Base-by-base conservation (phyloP, 2,329 filamentous ascomycete species). In the Zasmidium cellare region DNA sequence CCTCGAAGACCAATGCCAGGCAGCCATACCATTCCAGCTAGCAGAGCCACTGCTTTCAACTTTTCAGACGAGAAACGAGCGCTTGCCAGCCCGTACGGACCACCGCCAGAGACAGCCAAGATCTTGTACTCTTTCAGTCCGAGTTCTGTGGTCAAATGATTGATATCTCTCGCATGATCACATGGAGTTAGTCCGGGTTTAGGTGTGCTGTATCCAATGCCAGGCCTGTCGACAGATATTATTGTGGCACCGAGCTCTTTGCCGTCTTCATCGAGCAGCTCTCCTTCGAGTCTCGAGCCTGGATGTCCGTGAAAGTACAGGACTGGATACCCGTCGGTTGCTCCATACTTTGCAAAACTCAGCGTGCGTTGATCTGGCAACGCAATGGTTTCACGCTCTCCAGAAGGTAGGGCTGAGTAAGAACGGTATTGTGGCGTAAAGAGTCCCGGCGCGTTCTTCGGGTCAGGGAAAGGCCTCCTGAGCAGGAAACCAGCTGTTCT, bases 241-340 rank as follows among this genome's bases (percentile, higher is more conserved):
- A 80, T 64, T 14, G 75, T 75, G 20, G 76, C 64, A 25, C 68
- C 68, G 19, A 71, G 72, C 9, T 71, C 71, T 14, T 66, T 62
- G 41, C 72, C 74, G 14, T 66, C 56, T 0, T 71, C 58, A 56
- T 77, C 70, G 56, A 74, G 69, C 9, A 71, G 62, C 24, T 68
- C 70, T 19, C 65, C 73, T 67, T 81, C 77, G 19, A 77, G 68
- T 31, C 78, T 75, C 9, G 75, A 80, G 14, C 73, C 75, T 3
- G 77, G 76, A 50, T 73, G 75, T 45, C 77, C 75, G 55, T 81
- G 77, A 53, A 78, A 72, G 65, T 74, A 78, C 47, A 81, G 67
- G 28, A 80, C 59, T 0, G 74, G 70, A 49, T 24, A 49, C 3
- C 70, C 73, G 6, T 54, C 65, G 6, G 62, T 62, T 3, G 56